Evolutionary conservation across 164 flowering plant genomes (phyloP).

Genomic region (Hamamelis virginiana): DNA sequence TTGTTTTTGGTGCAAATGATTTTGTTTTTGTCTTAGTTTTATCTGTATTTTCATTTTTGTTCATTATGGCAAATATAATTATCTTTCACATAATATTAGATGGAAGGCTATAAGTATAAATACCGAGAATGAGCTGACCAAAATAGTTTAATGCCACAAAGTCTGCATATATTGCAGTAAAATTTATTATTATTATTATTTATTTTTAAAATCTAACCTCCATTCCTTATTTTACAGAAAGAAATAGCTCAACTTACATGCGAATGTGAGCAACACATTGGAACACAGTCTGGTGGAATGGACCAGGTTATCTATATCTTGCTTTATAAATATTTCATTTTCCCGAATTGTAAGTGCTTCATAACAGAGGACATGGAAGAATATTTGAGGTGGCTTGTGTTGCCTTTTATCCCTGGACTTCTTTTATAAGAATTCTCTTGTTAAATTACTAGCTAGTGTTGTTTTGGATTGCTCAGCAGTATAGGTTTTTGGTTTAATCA

Average conservation of each 20-base stretch:
- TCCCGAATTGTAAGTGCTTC: too few relatives aligned
- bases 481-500: not conserved
- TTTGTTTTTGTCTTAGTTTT: not conserved
- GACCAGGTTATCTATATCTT: conserved; percentile 69
- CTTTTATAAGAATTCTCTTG: not conserved
- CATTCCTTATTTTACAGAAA: conserved; percentile 55
- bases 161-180: not conserved
- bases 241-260: conserved; percentile 95
- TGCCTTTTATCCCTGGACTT: not conserved
- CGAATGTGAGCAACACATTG: conserved; percentile 94
- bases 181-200: not conserved
- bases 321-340: not conserved
- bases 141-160: not conserved
- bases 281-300: conserved; percentile 99
- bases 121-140: not conserved
- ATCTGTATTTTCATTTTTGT: not conserved
- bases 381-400: not conserved
- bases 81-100: not conserved
- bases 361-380: too few relatives aligned
- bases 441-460: not conserved
- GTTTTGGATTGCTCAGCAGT: not conserved
- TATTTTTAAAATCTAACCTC: not conserved
- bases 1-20: not conserved
- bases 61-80: not conserved
- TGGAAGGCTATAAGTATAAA: not conserved